These are phyloP conservation scores for Saccharum officinarum DNA, from an alignment of 176 grass and related monocot genomes.

Conservation along the genomic window DNA sequence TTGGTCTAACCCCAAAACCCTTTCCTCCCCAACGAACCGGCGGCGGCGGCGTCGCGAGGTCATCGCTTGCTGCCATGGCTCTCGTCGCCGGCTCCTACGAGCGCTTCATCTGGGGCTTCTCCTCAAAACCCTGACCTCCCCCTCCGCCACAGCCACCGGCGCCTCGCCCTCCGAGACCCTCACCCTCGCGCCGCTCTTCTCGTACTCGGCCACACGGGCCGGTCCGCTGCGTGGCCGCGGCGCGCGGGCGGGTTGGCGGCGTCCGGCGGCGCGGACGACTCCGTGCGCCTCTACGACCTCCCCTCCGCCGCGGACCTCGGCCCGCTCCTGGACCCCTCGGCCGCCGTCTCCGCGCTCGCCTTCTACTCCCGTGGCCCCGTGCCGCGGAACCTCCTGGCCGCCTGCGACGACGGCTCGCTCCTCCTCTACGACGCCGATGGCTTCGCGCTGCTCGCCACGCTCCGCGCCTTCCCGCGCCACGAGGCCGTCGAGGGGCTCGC, in stretches of 20 bases:
- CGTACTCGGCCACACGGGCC: slow-evolving; percentile 75
- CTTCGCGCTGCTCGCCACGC: slow-evolving; percentile 65
- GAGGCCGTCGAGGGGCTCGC: slow-evolving; percentile 51
- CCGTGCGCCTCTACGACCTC: slow-evolving; percentile 86
- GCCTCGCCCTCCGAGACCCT: not conserved
- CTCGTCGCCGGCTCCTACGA: slow-evolving; percentile 94
- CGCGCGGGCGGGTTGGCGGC: slow-evolving; percentile 45
- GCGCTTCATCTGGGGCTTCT: slow-evolving; percentile 97
- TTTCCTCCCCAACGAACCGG: not conserved
- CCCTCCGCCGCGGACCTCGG: slow-evolving; percentile 62
- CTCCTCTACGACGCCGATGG: slow-evolving; percentile 81
- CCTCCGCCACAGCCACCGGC: not conserved
- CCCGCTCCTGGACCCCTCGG: slow-evolving; percentile 69
- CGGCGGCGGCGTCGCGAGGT: slow-evolving; percentile 19
- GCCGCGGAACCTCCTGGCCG: slow-evolving; percentile 83
- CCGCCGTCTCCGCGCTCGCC: slow-evolving; percentile 74
- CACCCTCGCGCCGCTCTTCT: slow-evolving; percentile 63
- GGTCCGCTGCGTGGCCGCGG: slow-evolving; percentile 68
- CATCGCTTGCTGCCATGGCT: slow-evolving; percentile 38
- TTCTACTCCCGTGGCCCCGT: slow-evolving; percentile 71
- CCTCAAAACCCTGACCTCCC: slow-evolving; percentile 52
- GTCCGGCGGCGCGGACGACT: slow-evolving; percentile 71
- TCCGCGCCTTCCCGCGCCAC: slow-evolving; percentile 38
- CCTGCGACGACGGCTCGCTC: slow-evolving; percentile 77
- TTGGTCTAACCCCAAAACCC: not conserved